Percentiles rank a stretch among this genome's conserved stretches.
Conservation (phyloP, 129 eudicot genomes). For the Saussurea involucrata region DNA sequence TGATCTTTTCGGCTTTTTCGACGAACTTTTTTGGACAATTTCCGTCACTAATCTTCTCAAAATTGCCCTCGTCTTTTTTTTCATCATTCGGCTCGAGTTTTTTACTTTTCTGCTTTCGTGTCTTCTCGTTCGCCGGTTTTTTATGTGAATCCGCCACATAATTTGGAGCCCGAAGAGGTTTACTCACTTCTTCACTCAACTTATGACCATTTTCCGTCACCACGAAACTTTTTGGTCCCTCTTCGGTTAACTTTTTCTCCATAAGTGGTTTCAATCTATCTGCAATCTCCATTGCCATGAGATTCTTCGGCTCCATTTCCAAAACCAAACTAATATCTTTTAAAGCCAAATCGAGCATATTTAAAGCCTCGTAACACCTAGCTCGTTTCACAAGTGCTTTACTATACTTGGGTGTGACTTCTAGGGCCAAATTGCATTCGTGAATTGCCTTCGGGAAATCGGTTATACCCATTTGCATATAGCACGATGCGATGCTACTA, state of each 20-base stretch:
- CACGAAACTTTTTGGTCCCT: neutral
- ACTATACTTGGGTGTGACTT: constrained; percentile 75
- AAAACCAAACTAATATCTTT: constrained; percentile 61
- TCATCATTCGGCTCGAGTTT: constrained; percentile 2
- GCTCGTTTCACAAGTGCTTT: constrained; percentile 91
- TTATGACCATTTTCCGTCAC: constrained; percentile 3
- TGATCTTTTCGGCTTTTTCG: constrained; percentile 33
- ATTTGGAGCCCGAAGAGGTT: constrained; percentile 36
- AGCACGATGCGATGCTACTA: constrained; percentile 77
- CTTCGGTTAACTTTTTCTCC: constrained; percentile 22
- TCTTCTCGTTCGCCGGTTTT: constrained; percentile 5
- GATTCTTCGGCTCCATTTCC: constrained; percentile 70
- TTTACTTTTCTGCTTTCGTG: constrained; percentile 6
- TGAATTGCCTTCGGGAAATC: constrained; percentile 83
- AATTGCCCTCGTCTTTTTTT: constrained; percentile 7
- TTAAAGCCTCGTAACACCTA: constrained; percentile 76
- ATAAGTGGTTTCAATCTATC: constrained; percentile 48
- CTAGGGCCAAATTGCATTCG: constrained; percentile 91
- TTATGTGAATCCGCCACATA: neutral
- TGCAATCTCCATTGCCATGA: constrained; percentile 71
- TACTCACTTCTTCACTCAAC: constrained; percentile 15
- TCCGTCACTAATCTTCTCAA: constrained; percentile 11
- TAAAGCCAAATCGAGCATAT: constrained; percentile 63
- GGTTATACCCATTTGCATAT: constrained; percentile 81
- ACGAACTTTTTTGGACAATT: constrained; percentile 20